Base-by-base conservation (phyloP, 2,329 filamentous ascomycete species). In the Hymenoscyphus repandus region DNA sequence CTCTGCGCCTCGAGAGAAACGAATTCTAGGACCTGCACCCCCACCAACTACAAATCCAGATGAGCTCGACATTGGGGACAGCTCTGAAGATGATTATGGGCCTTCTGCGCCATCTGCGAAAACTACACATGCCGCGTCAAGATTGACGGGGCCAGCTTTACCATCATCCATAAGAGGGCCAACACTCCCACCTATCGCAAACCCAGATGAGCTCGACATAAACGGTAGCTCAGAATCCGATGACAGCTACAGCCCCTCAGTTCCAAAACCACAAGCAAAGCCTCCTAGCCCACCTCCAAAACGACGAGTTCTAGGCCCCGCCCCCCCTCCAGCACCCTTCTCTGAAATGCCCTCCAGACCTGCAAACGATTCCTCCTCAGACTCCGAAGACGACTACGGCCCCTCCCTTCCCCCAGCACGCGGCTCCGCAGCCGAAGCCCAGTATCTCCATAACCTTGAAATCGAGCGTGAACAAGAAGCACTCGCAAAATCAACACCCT, bases 351-450 rank as follows among this genome's bases (percentile, higher is more conserved):
- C 66, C 37, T 60, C 63, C 18, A 51, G 62, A 13, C 55, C 61
- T 5, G 54, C 65, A 30, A 51, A 57, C 46, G 43, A 48, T 31
- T 40, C 39, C 39, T 65, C 67, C 33, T 58, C 57, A 43, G 58
- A 62, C 40, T 27, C 22, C 7, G 75, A 77, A 47, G 74, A 78
- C 52, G 77, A 75, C 66, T 85, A 79, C 66, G 81, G 81, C 1
- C 82, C 82, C 11, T 73, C 80, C 13, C 77, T 81, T 3, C 79
- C 82, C 1, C 70, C 73, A 7, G 68, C 75, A 1, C 58, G 61
- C 6, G 64, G 62, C 32, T 65, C 63, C 3, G 57, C 55, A 22
- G 63, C 57, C 27, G 61, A 60, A 51, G 17, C 44, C 4, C 34
- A 40, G 18, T 37, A 52, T 6, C 30, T 49, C 30, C 33, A 42